A percentile compares a stretch with the other conserved stretches of the same genome.
These are phyloP conservation scores for Spinacia oleracea DNA, from an alignment of 179 eudicot genomes.

Conservation along the genomic window DNA sequence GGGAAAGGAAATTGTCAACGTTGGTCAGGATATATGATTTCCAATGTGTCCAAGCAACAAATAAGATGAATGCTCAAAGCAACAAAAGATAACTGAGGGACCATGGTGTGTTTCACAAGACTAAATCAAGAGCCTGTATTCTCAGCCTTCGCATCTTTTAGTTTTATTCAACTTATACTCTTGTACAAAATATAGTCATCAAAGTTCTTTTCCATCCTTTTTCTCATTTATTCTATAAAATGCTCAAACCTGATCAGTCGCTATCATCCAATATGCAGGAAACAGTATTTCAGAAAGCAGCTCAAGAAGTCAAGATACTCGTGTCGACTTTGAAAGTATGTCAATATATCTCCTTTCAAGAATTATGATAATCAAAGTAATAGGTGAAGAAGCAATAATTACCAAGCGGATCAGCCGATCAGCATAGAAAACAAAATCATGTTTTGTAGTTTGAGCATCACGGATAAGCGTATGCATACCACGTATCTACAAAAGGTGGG, in stretches of 20 bases:
- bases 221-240: neutral
- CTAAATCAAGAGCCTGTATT: neutral
- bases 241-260: neutral
- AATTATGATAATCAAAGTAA: constrained; percentile 1
- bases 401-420: constrained; percentile 95
- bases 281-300: neutral
- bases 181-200: neutral
- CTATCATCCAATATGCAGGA: neutral
- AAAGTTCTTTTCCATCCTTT: neutral
- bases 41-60: neutral
- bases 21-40: neutral
- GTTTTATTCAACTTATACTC: neutral
- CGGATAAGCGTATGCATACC: constrained; percentile 98
- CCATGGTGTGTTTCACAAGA: neutral
- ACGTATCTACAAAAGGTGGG: constrained; percentile 56
- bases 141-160: neutral
- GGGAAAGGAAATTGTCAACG: neutral
- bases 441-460: constrained; percentile 85
- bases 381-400: constrained; percentile 28
- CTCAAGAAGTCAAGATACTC: neutral
- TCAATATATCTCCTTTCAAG: neutral
- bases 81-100: neutral
- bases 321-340: neutral
- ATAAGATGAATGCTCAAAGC: neutral
- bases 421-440: constrained; percentile 93